Conservation (phyloP, 352 stramenopile genomes). For the Phytophthora cryptogea region DNA sequence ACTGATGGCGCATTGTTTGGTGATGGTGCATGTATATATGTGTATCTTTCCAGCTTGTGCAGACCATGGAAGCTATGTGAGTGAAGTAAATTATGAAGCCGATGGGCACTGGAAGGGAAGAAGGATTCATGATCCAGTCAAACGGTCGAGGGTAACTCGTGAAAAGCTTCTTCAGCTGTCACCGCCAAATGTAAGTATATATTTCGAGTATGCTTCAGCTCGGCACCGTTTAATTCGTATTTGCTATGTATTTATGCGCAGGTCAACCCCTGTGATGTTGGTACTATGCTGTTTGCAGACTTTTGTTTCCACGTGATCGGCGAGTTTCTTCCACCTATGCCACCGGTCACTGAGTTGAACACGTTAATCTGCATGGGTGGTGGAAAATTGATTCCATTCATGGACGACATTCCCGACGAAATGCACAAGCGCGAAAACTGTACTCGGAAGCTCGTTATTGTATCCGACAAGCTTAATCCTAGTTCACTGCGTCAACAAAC, state of each 20-base stretch:
- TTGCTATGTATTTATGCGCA: conserved; percentile 6
- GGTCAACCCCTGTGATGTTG: conserved; percentile 33
- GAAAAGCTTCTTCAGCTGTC: conserved; percentile 44
- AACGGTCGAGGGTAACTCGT: conserved; percentile 44
- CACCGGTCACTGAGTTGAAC: conserved; percentile 64
- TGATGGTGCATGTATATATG: not conserved
- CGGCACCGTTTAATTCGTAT: conserved; percentile 2
- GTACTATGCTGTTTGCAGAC: conserved; percentile 71
- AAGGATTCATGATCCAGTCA: conserved; percentile 53
- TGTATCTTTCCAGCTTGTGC: conserved; percentile 48
- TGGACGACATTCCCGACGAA: conserved; percentile 56
- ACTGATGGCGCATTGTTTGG: not conserved
- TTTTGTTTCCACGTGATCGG: conserved; percentile 78
- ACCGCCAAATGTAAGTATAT: conserved; percentile 25
- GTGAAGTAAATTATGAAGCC: conserved; percentile 59
- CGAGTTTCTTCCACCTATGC: conserved; percentile 81
- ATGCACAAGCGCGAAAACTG: conserved; percentile 58
- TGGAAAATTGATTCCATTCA: conserved; percentile 54
- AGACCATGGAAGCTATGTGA: conserved; percentile 37
- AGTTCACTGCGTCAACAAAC: conserved; percentile 50
- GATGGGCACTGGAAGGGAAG: conserved; percentile 65
- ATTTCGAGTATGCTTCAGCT: not conserved
- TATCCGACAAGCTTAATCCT: conserved; percentile 79
- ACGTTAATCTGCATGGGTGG: conserved; percentile 70
- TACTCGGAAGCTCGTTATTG: conserved; percentile 60